phyloP scores from a whole-genome alignment of 2,329 filamentous ascomycete genomes.

The Dendrostoma leiphaemia region DNA sequence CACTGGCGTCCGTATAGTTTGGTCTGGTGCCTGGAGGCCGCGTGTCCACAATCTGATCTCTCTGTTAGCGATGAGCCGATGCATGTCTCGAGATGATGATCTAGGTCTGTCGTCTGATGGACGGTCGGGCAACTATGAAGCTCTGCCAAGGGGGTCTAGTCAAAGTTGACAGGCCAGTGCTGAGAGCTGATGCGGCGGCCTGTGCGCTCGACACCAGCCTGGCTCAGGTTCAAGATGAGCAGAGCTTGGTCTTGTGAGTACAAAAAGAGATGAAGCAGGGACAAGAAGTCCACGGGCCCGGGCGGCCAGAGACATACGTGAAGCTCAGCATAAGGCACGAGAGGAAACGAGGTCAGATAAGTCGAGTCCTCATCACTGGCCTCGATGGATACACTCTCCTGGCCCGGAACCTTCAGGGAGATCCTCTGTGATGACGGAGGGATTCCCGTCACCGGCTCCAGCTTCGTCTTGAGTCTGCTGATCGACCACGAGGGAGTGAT shows the following conservation, averaged over 20 bases:
- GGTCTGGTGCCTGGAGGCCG: constrained; percentile 72
- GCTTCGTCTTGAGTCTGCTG: constrained; percentile 75
- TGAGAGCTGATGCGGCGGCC: neutral
- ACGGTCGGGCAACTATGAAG: too few species aligned
- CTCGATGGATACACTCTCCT: constrained; percentile 63
- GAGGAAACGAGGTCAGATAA: constrained; percentile 61
- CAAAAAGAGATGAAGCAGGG: too few species aligned
- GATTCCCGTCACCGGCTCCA: constrained; percentile 91
- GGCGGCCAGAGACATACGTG: too few species aligned
- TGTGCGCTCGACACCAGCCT: neutral
- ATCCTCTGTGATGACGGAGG: constrained; percentile 78
- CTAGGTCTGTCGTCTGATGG: too few species aligned
- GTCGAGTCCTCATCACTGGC: constrained; percentile 71
- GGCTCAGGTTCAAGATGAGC: neutral
- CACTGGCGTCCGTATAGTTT: constrained; percentile 78
- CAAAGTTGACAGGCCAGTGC: too few species aligned
- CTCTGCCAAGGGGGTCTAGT: too few species aligned
- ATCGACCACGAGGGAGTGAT: constrained; percentile 93
- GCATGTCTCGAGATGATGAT: neutral
- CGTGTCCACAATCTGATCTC: constrained; percentile 69
- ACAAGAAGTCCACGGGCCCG: too few species aligned
- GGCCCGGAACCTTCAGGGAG: constrained; percentile 62
- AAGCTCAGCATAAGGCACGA: constrained; percentile 75
- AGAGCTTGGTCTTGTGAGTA: neutral
- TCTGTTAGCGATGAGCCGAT: neutral